phyloP scores from a whole-genome alignment of 495 filamentous ascomycete species.

The Penicillium coprophilum region DNA sequence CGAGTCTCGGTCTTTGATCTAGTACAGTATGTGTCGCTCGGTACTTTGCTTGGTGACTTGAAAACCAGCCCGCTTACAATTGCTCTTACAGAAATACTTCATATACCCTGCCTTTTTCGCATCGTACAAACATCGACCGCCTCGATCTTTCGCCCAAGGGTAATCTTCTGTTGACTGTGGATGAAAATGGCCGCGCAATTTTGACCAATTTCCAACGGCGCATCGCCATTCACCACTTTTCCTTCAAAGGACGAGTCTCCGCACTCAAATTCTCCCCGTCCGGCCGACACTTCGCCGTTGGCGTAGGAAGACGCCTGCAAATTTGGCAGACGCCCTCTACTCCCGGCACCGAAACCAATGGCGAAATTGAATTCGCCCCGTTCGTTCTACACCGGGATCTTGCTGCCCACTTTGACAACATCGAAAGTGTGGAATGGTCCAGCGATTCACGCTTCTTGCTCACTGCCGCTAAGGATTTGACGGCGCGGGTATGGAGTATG shows the following conservation, averaged over 20 bases:
- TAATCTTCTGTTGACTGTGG: slow-evolving; percentile 86
- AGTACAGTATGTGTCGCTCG: slow-evolving; percentile 66
- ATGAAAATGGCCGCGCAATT: slow-evolving; percentile 92
- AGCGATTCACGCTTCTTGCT: slow-evolving; percentile 92
- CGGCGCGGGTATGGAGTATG: slow-evolving; percentile 90
- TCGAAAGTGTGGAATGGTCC: slow-evolving; percentile 88
- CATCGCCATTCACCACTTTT: slow-evolving; percentile 87
- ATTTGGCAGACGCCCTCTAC: slow-evolving; percentile 94
- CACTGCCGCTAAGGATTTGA: slow-evolving; percentile 87
- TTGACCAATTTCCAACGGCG: slow-evolving; percentile 84
- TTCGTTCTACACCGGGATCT: slow-evolving; percentile 86
- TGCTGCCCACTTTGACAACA: slow-evolving; percentile 81
- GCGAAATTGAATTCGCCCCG: slow-evolving; percentile 90
- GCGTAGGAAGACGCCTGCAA: slow-evolving; percentile 79
- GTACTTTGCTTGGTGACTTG: background rate
- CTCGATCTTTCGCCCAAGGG: slow-evolving; percentile 85
- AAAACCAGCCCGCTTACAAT: slow-evolving; percentile 6
- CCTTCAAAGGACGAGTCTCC: slow-evolving; percentile 79
- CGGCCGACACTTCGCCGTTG: slow-evolving; percentile 85
- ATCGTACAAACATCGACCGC: slow-evolving; percentile 87
- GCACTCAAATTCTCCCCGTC: slow-evolving; percentile 91
- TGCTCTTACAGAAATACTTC: slow-evolving; percentile 75
- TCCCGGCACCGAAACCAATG: slow-evolving; percentile 70
- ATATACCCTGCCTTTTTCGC: slow-evolving; percentile 88
- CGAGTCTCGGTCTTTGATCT: slow-evolving; percentile 93